phyloP scores from a whole-genome alignment of 257 asterid species.

The Ophiorrhiza pumila region DNA sequence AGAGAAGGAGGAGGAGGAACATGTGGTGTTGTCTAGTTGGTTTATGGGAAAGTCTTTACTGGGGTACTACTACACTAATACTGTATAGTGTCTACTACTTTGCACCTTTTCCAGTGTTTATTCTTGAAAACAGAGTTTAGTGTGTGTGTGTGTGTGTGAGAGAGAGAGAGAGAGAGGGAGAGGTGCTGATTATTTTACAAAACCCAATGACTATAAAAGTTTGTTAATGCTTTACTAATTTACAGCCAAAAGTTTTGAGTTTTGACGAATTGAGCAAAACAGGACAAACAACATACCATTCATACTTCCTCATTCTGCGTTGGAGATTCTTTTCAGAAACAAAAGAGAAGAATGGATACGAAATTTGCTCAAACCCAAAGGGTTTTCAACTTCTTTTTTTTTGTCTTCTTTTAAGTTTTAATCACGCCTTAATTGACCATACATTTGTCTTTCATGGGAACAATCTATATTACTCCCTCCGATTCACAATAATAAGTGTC shows the following conservation, averaged over 20 bases:
- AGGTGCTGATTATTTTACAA: slow-evolving; percentile 4
- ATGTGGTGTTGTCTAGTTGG: slow-evolving; percentile 9
- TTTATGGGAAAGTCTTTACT: background rate
- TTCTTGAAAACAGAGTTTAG: slow-evolving; percentile 13
- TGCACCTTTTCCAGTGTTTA: background rate
- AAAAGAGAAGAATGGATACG: background rate
- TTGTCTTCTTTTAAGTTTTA: no score
- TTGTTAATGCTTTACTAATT: slow-evolving; percentile 4
- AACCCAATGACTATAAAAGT: background rate
- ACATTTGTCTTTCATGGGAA: no score
- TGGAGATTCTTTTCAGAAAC: slow-evolving; percentile 15
- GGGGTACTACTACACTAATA: no score
- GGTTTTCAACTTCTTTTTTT: background rate
- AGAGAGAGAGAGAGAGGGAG: background rate
- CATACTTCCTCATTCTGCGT: background rate
- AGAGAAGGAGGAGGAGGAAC: background rate
- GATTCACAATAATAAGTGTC: no score
- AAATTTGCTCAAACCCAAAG: background rate
- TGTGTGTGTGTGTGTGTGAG: background rate
- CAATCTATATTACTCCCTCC: no score
- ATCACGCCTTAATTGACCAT: no score
- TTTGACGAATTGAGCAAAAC: no score
- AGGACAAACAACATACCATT: background rate
- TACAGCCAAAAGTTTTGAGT: slow-evolving; percentile 10
- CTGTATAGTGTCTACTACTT: no score